A percentile compares a stretch with the other conserved stretches of the same genome.
Conservation (phyloP, 305 asterid genomes). For the Fraxinus paxiana region DNA sequence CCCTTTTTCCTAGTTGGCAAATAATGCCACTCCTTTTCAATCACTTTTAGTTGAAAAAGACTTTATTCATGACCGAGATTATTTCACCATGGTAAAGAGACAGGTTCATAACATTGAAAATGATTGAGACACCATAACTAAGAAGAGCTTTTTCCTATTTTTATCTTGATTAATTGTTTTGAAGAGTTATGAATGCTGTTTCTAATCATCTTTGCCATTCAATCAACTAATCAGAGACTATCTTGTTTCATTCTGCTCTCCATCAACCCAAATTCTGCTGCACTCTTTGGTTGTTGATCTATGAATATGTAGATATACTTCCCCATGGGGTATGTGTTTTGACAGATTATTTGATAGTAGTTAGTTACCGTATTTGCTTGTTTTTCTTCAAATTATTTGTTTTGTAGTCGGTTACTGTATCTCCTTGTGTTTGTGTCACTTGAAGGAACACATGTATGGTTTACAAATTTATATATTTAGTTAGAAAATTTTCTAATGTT, state of each 20-base stretch:
- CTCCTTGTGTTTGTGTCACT: not conserved
- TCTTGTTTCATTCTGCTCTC: not conserved
- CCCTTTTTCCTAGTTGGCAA: not conserved
- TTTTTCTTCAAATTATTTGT: not conserved
- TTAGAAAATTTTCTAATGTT: not conserved
- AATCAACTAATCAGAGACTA: not conserved
- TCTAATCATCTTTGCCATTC: not conserved
- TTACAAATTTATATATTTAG: not conserved
- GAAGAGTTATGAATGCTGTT: not conserved
- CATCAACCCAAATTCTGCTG: conserved; percentile 5
- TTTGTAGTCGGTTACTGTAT: not conserved
- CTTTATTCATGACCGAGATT: not conserved
- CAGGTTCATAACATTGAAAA: not conserved
- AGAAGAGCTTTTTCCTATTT: not conserved
- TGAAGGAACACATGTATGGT: not conserved
- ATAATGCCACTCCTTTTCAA: not conserved
- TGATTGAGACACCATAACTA: not conserved
- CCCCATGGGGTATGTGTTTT: conserved; percentile 8
- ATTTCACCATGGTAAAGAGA: not conserved
- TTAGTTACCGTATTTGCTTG: not conserved
- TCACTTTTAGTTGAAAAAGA: not conserved
- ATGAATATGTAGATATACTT: not conserved
- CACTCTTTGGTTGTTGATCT: not conserved
- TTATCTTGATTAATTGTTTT: not conserved
- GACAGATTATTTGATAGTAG: not conserved